Conservation (phyloP, 2,329 filamentous ascomycete species). For the Pseudogymnoascus sp. region DNA sequence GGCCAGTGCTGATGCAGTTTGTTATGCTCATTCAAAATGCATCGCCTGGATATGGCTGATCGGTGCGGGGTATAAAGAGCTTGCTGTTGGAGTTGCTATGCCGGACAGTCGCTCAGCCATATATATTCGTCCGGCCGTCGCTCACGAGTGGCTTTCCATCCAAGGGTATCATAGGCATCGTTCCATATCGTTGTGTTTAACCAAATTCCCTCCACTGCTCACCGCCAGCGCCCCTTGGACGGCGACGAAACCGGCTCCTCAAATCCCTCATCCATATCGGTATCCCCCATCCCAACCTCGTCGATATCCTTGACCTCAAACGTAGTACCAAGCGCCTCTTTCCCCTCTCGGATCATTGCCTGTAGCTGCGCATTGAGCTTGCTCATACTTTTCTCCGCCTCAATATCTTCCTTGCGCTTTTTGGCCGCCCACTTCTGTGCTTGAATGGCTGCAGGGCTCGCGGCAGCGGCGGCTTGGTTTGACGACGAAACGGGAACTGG, state of each 20-base stretch:
- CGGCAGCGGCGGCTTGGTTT: slow-evolving; percentile 9
- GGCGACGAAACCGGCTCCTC: not conserved
- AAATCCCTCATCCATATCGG: not conserved
- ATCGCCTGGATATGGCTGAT: not conserved
- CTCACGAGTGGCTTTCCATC: not conserved
- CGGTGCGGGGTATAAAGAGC: not conserved
- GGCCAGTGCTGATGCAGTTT: not conserved
- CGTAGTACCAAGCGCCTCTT: slow-evolving; percentile 71
- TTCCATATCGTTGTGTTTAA: slow-evolving; percentile 1
- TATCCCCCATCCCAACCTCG: slow-evolving; percentile 4
- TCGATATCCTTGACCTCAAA: slow-evolving; percentile 47
- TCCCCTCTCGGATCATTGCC: slow-evolving; percentile 82
- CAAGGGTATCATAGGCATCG: slow-evolving; percentile 4
- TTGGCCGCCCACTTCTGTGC: slow-evolving; percentile 66
- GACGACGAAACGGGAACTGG: not conserved
- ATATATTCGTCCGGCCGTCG: not conserved
- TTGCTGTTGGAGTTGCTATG: not conserved
- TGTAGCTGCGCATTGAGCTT: slow-evolving; percentile 71
- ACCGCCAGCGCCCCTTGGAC: not conserved
- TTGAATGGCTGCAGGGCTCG: slow-evolving; percentile 43
- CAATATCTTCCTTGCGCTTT: slow-evolving; percentile 62
- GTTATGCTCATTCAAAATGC: not conserved
- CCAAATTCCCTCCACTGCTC: not conserved
- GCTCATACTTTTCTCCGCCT: slow-evolving; percentile 70
- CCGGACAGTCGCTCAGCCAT: not conserved